A percentile compares a stretch with the other conserved stretches of the same genome.
phyloP scores from a whole-genome alignment of 345 rosid species.

The Populus euphratica region DNA sequence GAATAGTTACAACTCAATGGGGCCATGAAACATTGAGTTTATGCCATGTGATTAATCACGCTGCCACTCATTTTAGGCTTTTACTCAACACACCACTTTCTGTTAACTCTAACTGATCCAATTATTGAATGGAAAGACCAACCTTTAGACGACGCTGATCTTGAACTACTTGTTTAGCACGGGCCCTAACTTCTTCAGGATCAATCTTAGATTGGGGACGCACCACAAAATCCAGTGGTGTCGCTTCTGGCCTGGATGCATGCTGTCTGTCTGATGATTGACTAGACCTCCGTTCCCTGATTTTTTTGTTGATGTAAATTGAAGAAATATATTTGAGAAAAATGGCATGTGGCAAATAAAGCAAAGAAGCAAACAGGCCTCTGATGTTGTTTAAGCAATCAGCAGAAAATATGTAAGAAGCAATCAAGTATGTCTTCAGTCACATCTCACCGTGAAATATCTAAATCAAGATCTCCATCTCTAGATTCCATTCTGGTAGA shows the following conservation, averaged over 20 bases:
- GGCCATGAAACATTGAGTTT: background rate
- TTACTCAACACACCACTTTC: background rate
- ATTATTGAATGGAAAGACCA: constrained; percentile 4
- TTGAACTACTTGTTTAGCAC: constrained; percentile 72
- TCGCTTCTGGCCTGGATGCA: constrained; percentile 91
- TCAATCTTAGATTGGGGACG: constrained; percentile 98
- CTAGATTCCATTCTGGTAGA: constrained; percentile 69
- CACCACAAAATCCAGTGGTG: constrained; percentile 81
- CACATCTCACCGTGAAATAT: constrained; percentile 60
- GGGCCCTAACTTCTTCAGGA: constrained; percentile 78
- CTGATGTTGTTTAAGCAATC: background rate
- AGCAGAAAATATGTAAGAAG: background rate
- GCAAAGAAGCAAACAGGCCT: background rate
- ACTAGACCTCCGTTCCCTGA: constrained; percentile 65
- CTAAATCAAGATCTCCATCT: constrained; percentile 88
- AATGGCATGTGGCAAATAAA: background rate
- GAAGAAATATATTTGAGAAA: background rate
- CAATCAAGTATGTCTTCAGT: background rate
- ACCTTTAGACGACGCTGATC: constrained; percentile 98
- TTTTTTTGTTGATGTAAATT: background rate
- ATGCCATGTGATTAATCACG: background rate
- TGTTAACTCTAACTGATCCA: background rate
- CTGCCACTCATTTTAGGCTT: background rate
- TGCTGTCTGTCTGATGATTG: constrained; percentile 64
- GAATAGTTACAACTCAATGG: background rate